These are phyloP conservation scores for Hygrophorus russula DNA, from an alignment of 768 basidiomycete species.

Conservation along the genomic window DNA sequence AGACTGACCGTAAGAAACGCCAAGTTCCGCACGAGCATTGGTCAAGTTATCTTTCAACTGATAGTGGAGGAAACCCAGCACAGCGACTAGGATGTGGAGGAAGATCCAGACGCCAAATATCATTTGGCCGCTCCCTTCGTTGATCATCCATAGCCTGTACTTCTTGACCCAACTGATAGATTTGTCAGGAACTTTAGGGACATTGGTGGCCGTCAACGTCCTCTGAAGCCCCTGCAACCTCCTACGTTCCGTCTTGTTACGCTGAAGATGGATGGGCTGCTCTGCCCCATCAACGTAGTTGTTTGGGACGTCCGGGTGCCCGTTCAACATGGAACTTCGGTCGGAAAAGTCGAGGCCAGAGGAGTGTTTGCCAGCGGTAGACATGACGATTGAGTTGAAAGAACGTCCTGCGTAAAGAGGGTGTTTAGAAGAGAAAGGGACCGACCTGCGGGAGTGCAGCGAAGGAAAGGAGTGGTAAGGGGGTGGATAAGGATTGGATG, in stretches of 20 bases:
- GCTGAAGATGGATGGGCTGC: slow-evolving; percentile 45
- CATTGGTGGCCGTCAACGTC: slow-evolving; percentile 26
- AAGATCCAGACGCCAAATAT: slow-evolving; percentile 78
- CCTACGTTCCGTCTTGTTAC: slow-evolving; percentile 78
- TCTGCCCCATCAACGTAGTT: slow-evolving; percentile 17
- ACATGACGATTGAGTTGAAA: slow-evolving; percentile 5
- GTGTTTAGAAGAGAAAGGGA: slow-evolving; percentile 22
- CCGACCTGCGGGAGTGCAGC: slow-evolving; percentile 33
- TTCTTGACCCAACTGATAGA: slow-evolving; percentile 32
- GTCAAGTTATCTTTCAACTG: slow-evolving; percentile 66
- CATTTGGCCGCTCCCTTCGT: slow-evolving; percentile 71
- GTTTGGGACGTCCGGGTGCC: slow-evolving; percentile 36
- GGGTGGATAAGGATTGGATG: not conserved
- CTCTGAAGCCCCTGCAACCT: slow-evolving; percentile 82
- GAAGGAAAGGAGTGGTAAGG: slow-evolving; percentile 15
- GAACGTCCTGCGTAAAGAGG: slow-evolving; percentile 29
- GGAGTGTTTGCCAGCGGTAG: slow-evolving; percentile 26
- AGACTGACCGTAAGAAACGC: slow-evolving; percentile 60
- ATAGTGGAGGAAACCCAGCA: slow-evolving; percentile 72
- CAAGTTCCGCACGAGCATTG: slow-evolving; percentile 59
- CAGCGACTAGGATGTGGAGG: slow-evolving; percentile 68
- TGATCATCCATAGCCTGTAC: slow-evolving; percentile 82
- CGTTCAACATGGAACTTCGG: slow-evolving; percentile 30
- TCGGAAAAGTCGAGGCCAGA: slow-evolving; percentile 67
- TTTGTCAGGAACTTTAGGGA: slow-evolving; percentile 18